Evolutionary conservation across 2,329 filamentous ascomycete genomes (phyloP).

Genomic region (Paecilomyces sp.): DNA sequence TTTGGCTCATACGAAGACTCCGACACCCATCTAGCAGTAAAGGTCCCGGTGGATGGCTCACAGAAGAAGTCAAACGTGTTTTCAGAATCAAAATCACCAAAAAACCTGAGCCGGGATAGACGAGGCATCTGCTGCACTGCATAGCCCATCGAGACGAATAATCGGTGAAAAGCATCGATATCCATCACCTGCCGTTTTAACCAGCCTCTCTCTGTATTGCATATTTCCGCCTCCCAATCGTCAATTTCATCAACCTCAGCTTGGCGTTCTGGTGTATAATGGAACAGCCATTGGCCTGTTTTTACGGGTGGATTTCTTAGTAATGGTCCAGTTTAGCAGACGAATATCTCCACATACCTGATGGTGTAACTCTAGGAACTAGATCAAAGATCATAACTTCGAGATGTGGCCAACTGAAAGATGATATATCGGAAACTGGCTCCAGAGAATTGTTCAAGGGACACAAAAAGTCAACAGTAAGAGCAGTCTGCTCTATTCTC

Average conservation of each 20-base stretch:
- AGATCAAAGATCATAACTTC: not conserved
- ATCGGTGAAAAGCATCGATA: not conserved
- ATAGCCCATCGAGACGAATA: not conserved
- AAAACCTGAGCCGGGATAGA: not conserved
- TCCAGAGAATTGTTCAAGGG: not conserved
- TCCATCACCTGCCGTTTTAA: not conserved
- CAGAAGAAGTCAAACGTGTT: not conserved
- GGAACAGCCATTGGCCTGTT: not conserved
- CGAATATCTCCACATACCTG: too few relatives aligned
- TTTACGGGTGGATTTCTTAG: too few relatives aligned
- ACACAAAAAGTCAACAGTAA: not conserved
- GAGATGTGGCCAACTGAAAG: not conserved
- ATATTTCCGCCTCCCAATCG: not conserved
- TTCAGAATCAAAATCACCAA: not conserved
- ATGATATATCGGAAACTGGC: not conserved
- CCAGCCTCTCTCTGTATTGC: not conserved
- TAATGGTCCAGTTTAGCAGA: too few relatives aligned
- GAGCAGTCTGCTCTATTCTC: not conserved
- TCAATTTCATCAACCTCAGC: not conserved
- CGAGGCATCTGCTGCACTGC: not conserved
- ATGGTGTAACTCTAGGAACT: not conserved
- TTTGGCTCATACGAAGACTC: not conserved
- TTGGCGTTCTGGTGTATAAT: not conserved
- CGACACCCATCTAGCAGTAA: not conserved
- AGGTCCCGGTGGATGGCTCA: not conserved